Evolutionary conservation across 441 rosid genomes (phyloP), one percentile per base, ranked within the genome.

Genomic region (Macaranga tanarius): DNA sequence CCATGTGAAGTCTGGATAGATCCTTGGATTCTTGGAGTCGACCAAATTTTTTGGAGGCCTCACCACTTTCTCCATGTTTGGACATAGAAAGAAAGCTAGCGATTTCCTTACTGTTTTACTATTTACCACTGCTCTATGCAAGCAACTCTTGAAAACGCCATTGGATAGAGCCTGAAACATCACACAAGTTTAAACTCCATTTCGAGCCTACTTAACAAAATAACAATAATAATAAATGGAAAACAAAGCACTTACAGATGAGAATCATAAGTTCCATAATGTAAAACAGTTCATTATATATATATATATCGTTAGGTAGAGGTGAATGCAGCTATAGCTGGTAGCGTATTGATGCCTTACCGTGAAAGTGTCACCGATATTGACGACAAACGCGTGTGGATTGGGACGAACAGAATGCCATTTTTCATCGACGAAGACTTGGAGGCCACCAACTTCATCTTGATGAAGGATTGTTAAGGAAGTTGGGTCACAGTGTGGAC

Each of bases 401-500:
- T 85, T 81, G 1, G 99, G 96, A 77, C 70, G 79, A 68, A 95
- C 67, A 55, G 89, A 82, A 25, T 81, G 89, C 99, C 99, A 95
- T 73, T 87, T 74, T 22, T 85, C 80, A 63, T 92, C 95, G 1
- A 91, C 80, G 62, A 87, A 91, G 47, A 95, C 99, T 76, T 95
- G 95, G 72, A 95, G 96, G 62, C 99, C 99, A 62, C 89, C 82
- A 15, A 92, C 92, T 42, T 84, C 85, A 79, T 89, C 99, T 78
- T 95, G 99, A 80, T 95, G 98, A 59, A 95, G 97, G 64, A 95
- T 95, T 64, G 99, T 95, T 70, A 95, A 82, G 72, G 99, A 95
- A 12, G 99, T 92, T 16, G 99, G 99, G 73, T 95, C 99, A 68
- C 97, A 92, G 80, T 95, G 99, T 76, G 99, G 99, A n/a, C 99